phyloP scores from a whole-genome alignment of 2,329 filamentous ascomycete genomes.

The Whalleya microplaca region DNA sequence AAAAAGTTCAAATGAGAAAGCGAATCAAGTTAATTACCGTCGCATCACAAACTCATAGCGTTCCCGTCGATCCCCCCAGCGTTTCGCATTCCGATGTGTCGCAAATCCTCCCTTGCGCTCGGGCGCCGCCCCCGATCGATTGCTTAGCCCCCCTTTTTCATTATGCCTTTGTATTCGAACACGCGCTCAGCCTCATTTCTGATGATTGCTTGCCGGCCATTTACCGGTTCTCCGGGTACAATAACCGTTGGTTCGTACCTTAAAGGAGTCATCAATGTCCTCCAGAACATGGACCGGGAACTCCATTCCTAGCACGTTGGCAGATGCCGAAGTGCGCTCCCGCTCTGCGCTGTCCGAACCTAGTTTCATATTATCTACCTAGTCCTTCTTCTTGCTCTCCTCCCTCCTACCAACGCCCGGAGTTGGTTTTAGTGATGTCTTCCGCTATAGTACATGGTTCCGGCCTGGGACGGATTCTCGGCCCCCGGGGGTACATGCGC shows the following conservation, averaged over 20 bases:
- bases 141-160: neutral
- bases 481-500: conserved; percentile 16
- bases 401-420: neutral
- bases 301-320: too few species aligned
- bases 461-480: conserved; percentile 32
- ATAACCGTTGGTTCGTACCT: too few species aligned
- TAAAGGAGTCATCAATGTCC: too few species aligned
- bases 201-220: too few species aligned
- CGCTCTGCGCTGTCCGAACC: neutral
- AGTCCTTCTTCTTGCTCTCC: neutral
- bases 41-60: neutral
- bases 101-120: neutral
- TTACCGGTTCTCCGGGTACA: too few species aligned
- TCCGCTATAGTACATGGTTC: conserved; percentile 38
- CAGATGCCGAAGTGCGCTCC: too few species aligned
- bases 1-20: too few species aligned
- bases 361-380: neutral
- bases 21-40: neutral
- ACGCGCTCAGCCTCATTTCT: too few species aligned
- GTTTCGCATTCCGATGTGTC: neutral
- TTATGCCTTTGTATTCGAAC: neutral
- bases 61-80: neutral
- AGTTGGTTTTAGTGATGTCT: too few species aligned
- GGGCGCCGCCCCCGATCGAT: neutral
- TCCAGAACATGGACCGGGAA: too few species aligned